phyloP scores from a whole-genome alignment of 163 green algal species.

The Chlorella variabilis region DNA sequence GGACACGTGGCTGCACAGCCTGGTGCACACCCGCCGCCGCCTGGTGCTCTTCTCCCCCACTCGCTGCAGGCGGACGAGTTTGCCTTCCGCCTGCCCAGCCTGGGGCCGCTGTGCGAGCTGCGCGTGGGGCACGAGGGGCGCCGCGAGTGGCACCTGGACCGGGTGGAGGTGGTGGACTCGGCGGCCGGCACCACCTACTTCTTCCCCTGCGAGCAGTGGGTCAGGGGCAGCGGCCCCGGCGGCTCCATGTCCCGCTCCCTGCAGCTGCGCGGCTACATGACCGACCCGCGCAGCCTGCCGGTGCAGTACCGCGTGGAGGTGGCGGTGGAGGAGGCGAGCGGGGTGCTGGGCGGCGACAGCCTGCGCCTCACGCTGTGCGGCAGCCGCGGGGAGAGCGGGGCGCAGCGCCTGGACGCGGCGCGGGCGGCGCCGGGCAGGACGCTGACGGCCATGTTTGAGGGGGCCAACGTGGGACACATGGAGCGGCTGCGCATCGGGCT shows the following conservation, averaged over 20 bases:
- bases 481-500: conserved; percentile 28
- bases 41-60: neutral
- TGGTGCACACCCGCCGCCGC: neutral
- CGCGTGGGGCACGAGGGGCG: conserved; percentile 25
- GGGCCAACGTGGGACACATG: conserved; percentile 16
- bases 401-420: conserved; percentile 10
- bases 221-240: conserved; percentile 14
- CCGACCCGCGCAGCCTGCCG: conserved; percentile 18
- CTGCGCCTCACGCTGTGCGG: conserved; percentile 56
- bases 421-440: neutral
- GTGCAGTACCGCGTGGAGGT: neutral
- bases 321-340: conserved; percentile 9
- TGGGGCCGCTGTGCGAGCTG: conserved; percentile 10
- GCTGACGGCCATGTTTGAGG: conserved; percentile 16
- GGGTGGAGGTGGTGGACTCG: conserved; percentile 42
- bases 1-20: neutral
- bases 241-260: conserved; percentile 17
- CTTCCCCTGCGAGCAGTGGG: conserved; percentile 28
- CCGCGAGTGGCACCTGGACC: conserved; percentile 60
- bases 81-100: conserved; percentile 17
- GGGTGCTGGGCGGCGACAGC: neutral
- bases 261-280: conserved; percentile 26
- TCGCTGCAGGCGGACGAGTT: conserved; percentile 15
- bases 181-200: conserved; percentile 19
- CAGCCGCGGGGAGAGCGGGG: conserved; percentile 41